Evolutionary conservation across 2,329 filamentous ascomycete species (phyloP), one percentile per base, ranked within the genome.

Genomic region (Capronia epimyces): DNA sequence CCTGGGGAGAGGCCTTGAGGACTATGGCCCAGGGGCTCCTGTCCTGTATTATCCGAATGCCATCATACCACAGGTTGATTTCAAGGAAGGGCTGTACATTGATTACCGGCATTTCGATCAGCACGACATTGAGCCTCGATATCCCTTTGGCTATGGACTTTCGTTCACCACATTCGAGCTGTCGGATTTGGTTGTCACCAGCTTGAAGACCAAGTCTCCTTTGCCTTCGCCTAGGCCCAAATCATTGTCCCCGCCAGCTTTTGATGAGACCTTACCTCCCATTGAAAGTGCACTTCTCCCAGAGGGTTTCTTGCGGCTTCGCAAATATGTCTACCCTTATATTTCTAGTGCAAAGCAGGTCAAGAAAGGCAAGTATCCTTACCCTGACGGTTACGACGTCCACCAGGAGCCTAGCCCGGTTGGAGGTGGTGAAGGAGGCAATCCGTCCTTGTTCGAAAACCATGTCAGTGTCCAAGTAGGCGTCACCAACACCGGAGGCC

Each of bases 41-140:
- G 75, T 93, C 32, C 72, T 89, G 57, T 87, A 84, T 63, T 71
- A 81, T 43, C 80, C 85, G 0, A 86, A 87, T 59, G 80, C 76
- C 13, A 71, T 86, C 2, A 74, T 84, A 1, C 87, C 89, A 0
- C 88, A 95, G 64, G 87, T 94, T 60, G 83, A 88, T 57, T 95
- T 93, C 65, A 77, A 76, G 1, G 88, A 95, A 64, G 88, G 88
- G 0, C 70, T 95, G 0, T 90, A 90, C 64, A 83, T 94, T 59
- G 91, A 96, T 71, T 95, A 96, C 70, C 83, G 89, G 10, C 80
- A 90, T 67, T 90, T 96, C 60, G 89, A 95, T 72, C 87, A 85
- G 64, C 69, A 84, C 48, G 74, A 76, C 50, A 83, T 93, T 53
- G 74, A 75, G 3, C 90, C 90, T 0, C 84, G 86, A 1, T 96